These are phyloP conservation scores for Penicillium cataractarum DNA, from an alignment of 495 filamentous ascomycete genomes.

Conservation along the genomic window DNA sequence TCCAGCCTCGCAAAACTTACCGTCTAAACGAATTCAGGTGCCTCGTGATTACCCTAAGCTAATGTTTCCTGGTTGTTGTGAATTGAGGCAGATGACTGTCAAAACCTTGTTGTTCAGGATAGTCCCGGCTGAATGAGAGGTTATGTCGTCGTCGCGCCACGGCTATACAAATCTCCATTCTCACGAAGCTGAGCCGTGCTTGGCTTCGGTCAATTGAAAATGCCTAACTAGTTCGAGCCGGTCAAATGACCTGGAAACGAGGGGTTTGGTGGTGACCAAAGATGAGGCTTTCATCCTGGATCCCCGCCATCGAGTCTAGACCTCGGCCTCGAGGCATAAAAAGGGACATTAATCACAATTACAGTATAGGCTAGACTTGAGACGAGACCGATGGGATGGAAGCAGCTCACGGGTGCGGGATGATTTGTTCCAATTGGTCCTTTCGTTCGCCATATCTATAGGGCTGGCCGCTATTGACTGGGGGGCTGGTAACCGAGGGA, in stretches of 20 bases:
- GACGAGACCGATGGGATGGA: background rate
- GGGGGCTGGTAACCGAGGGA: background rate
- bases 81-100: background rate
- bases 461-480: background rate
- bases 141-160: background rate
- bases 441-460: background rate
- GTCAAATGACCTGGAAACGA: background rate
- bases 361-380: background rate
- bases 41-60: background rate
- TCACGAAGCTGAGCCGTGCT: background rate
- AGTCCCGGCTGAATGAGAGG: background rate
- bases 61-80: background rate
- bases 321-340: background rate
- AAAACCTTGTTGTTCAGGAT: background rate
- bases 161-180: background rate
- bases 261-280: background rate
- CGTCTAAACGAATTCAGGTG: background rate
- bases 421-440: background rate
- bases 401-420: background rate
- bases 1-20: background rate
- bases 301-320: background rate
- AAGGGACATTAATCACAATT: background rate
- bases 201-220: background rate
- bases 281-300: background rate
- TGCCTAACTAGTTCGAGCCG: background rate